Conservation (phyloP, 805 yeast species). For the Barnettozyma vustinii region DNA sequence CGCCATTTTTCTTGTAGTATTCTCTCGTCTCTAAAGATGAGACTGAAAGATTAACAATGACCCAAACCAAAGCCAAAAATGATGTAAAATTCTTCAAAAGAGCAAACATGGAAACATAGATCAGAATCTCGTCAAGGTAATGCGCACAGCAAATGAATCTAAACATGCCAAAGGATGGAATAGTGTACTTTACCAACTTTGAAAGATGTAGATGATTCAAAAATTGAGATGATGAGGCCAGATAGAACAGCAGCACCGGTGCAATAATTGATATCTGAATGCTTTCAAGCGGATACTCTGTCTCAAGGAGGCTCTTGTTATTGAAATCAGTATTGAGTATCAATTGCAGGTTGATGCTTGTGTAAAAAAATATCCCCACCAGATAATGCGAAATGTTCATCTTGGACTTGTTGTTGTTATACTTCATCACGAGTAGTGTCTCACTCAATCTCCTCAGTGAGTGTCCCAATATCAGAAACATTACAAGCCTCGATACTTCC, state of each 20-base stretch:
- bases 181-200: conserved; percentile 32
- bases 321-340: conserved; percentile 25
- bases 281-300: conserved; percentile 2
- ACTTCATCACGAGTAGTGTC: conserved; percentile 44
- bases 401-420: conserved; percentile 36
- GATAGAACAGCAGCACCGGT: conserved; percentile 15
- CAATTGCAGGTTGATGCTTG: conserved; percentile 38
- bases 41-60: conserved; percentile 41
- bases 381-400: conserved; percentile 65
- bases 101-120: conserved; percentile 38
- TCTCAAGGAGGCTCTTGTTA: not conserved
- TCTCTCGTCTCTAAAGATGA: conserved; percentile 49
- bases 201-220: conserved; percentile 22
- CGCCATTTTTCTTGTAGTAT: conserved; percentile 34
- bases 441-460: conserved; percentile 52
- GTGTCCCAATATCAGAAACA: conserved; percentile 38
- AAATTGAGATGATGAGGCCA: conserved; percentile 41
- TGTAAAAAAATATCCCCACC: conserved; percentile 58
- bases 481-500: conserved; percentile 17
- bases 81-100: conserved; percentile 17
- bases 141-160: conserved; percentile 56
- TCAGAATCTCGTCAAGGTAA: conserved; percentile 58
- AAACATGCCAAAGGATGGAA: conserved; percentile 50
- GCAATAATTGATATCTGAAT: conserved; percentile 6
- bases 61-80: conserved; percentile 26